Evolutionary conservation across 495 filamentous ascomycete genomes (phyloP).

Genomic region (Choiromyces venosus): DNA sequence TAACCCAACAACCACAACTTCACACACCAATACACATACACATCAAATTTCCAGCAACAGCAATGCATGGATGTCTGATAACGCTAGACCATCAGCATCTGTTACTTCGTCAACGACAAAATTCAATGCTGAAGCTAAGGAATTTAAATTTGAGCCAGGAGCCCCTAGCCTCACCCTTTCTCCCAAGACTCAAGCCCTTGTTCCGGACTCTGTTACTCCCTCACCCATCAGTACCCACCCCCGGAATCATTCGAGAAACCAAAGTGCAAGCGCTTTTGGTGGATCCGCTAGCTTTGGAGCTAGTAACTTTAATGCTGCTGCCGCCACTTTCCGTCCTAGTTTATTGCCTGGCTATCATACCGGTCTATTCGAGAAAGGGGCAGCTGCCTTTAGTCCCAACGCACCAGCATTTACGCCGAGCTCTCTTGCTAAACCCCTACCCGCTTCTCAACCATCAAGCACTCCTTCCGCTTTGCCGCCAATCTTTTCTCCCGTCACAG

Average conservation of each 20-base stretch:
- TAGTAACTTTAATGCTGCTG: constrained; percentile 58
- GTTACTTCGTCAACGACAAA: constrained; percentile 52
- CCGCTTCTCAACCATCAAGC: constrained; percentile 44
- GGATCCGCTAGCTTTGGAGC: constrained; percentile 27
- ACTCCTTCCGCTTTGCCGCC: constrained; percentile 44
- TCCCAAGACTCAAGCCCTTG: constrained; percentile 36
- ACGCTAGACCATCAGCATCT: constrained; percentile 19
- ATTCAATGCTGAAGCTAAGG: constrained; percentile 79
- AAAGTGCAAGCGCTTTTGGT: constrained; percentile 22
- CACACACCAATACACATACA: constrained; percentile 29
- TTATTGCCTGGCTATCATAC: constrained; percentile 66
- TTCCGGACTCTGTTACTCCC: constrained; percentile 22
- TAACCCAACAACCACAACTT: constrained; percentile 5
- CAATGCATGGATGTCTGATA: constrained; percentile 36
- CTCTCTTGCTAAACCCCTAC: constrained; percentile 42
- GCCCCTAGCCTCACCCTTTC: constrained; percentile 26
- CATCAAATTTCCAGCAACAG: constrained; percentile 39
- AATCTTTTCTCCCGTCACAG: constrained; percentile 74
- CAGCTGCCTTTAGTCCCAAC: constrained; percentile 67
- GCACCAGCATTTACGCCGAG: constrained; percentile 74
- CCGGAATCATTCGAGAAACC: constrained; percentile 13
- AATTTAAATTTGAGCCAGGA: constrained; percentile 73
- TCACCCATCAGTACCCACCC: constrained; percentile 30
- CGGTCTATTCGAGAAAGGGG: constrained; percentile 48
- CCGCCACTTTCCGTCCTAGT: constrained; percentile 65